Percentiles rank a stretch among this genome's conserved stretches.
Conservation (phyloP, 345 rosid genomes). For the Microcos paniculata region DNA sequence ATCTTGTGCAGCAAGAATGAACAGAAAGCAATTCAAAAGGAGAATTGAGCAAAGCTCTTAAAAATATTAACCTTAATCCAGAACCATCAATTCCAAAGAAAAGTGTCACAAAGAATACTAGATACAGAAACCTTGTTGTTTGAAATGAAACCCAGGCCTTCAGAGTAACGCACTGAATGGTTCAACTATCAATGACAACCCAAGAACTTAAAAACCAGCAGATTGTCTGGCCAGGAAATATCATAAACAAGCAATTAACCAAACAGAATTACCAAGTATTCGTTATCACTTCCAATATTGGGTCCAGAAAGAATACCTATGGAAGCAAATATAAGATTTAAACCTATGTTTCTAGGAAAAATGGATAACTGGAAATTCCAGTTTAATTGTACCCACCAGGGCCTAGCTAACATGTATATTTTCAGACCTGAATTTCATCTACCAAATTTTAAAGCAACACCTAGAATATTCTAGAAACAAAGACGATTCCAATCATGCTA, state of each 20-base stretch:
- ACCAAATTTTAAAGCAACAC: background rate
- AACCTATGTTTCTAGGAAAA: background rate
- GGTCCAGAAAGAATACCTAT: background rate
- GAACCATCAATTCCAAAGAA: background rate
- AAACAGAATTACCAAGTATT: background rate
- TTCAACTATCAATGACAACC: background rate
- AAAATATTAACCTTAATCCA: background rate
- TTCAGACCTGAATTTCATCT: no score
- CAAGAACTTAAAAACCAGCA: constrained; percentile 16
- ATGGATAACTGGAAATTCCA: background rate
- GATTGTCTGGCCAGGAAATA: background rate
- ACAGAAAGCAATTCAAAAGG: background rate
- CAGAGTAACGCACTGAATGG: background rate
- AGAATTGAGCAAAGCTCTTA: background rate
- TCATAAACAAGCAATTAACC: background rate
- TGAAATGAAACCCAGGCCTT: background rate
- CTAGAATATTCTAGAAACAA: background rate
- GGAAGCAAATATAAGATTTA: background rate
- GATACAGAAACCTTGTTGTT: background rate
- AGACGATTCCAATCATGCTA: background rate
- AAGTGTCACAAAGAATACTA: background rate
- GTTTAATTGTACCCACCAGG: background rate
- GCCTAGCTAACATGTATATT: background rate
- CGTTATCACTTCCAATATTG: background rate
- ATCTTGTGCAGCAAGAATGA: background rate